phyloP scores from a whole-genome alignment of 106 monocot species.

The Acorus gramineus region DNA sequence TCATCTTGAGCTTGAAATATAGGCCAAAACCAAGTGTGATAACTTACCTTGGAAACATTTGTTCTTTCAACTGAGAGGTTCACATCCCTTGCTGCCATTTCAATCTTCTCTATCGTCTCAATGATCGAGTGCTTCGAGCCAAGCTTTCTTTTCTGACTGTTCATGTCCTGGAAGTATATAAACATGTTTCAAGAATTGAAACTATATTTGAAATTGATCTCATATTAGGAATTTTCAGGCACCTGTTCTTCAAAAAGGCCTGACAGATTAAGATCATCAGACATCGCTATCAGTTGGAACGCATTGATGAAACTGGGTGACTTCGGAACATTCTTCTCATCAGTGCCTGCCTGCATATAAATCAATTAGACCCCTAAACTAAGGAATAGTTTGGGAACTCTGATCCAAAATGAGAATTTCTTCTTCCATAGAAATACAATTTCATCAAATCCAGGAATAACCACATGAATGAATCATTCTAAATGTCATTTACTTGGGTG shows the following conservation, averaged over 20 bases:
- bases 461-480: too few species aligned
- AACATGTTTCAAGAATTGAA: not conserved
- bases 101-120: constrained; percentile 53
- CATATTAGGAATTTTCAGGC: not conserved
- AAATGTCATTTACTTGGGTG: too few species aligned
- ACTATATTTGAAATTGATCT: not conserved
- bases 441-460: too few species aligned
- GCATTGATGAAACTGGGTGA: constrained; percentile 46
- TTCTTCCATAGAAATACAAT: too few species aligned
- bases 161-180: not conserved
- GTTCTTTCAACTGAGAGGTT: constrained; percentile 41
- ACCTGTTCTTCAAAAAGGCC: constrained; percentile 61
- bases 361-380: not conserved
- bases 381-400: too few species aligned
- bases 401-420: too few species aligned
- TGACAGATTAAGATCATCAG: constrained; percentile 46
- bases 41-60: constrained; percentile 35
- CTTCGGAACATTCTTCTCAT: not conserved
- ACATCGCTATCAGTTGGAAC: constrained; percentile 61
- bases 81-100: constrained; percentile 43
- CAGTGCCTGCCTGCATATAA: constrained; percentile 9
- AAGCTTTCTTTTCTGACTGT: constrained; percentile 45
- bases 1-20: not conserved
- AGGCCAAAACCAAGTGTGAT: too few species aligned
- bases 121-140: constrained; percentile 31